Conservation (phyloP, 2,329 filamentous ascomycete genomes). For the Epichloe uncinata region DNA sequence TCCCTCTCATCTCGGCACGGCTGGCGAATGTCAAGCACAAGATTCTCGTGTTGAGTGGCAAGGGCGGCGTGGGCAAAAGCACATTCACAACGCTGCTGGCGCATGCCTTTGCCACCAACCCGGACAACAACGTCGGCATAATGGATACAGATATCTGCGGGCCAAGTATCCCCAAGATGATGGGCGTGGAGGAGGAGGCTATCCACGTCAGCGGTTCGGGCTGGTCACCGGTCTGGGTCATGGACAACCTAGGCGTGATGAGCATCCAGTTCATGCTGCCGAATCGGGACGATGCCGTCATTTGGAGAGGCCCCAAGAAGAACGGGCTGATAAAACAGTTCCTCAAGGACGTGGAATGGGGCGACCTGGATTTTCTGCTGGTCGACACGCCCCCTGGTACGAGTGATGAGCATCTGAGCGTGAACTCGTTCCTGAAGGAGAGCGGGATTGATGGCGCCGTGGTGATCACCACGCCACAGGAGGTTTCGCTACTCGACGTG, state of each 20-base stretch:
- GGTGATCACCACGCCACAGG: slow-evolving; percentile 87
- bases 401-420: slow-evolving; percentile 85
- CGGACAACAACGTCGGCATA: slow-evolving; percentile 68
- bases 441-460: slow-evolving; percentile 89
- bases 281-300: slow-evolving; percentile 84
- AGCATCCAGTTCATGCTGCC: slow-evolving; percentile 98
- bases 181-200: slow-evolving; percentile 88
- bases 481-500: slow-evolving; percentile 83
- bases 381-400: slow-evolving; percentile 98
- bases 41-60: slow-evolving; percentile 82
- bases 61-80: slow-evolving; percentile 93
- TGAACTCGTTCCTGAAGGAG: slow-evolving; percentile 83
- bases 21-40: slow-evolving; percentile 78
- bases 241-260: slow-evolving; percentile 91
- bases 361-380: slow-evolving; percentile 80
- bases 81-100: slow-evolving; percentile 83
- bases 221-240: slow-evolving; percentile 92
- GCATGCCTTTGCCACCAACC: slow-evolving; percentile 76
- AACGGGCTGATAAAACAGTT: slow-evolving; percentile 98
- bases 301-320: slow-evolving; percentile 97
- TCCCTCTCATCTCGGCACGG: slow-evolving; percentile 73
- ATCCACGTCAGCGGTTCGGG: slow-evolving; percentile 82
- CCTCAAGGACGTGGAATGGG: slow-evolving; percentile 95
- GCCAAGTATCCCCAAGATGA: slow-evolving; percentile 95
- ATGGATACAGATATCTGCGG: slow-evolving; percentile 99